Conservation (phyloP, 2,329 filamentous ascomycete species). For the Pestalotiopsis sp. region DNA sequence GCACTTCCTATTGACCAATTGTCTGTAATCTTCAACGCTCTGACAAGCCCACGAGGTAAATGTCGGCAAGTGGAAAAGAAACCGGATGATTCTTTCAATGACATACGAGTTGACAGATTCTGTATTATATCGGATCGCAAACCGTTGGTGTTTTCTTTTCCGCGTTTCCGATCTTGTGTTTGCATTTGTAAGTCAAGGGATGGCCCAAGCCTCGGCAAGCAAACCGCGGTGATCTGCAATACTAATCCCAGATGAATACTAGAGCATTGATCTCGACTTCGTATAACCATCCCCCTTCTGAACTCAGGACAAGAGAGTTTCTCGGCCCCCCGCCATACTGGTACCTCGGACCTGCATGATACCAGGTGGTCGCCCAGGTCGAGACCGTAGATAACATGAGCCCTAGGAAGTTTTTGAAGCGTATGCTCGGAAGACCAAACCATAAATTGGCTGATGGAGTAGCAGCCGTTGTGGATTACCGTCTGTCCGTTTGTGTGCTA, state of each 20-base stretch:
- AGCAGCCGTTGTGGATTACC: background rate
- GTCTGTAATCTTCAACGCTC: background rate
- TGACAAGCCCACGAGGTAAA: background rate
- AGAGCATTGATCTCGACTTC: background rate
- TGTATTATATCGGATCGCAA: background rate
- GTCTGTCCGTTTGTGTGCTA: background rate
- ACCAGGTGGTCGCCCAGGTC: background rate
- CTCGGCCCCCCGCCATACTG: too few relatives aligned
- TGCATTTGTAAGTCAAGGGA: too few relatives aligned
- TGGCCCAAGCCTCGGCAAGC: background rate
- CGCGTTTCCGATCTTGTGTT: background rate
- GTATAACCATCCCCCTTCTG: background rate
- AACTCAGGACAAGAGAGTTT: background rate
- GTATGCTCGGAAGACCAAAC: background rate
- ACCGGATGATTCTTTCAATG: background rate
- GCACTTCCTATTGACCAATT: background rate
- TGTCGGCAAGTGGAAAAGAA: background rate
- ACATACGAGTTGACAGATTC: background rate
- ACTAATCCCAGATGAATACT: background rate
- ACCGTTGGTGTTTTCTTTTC: background rate
- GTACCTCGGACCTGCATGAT: too few relatives aligned
- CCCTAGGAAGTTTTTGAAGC: background rate
- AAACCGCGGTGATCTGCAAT: background rate
- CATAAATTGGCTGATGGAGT: background rate
- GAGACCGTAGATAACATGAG: background rate